Percentiles rank a stretch among this genome's conserved stretches.
Conservation (phyloP, 2,329 filamentous ascomycete genomes). For the Trichoderma simmonsii region DNA sequence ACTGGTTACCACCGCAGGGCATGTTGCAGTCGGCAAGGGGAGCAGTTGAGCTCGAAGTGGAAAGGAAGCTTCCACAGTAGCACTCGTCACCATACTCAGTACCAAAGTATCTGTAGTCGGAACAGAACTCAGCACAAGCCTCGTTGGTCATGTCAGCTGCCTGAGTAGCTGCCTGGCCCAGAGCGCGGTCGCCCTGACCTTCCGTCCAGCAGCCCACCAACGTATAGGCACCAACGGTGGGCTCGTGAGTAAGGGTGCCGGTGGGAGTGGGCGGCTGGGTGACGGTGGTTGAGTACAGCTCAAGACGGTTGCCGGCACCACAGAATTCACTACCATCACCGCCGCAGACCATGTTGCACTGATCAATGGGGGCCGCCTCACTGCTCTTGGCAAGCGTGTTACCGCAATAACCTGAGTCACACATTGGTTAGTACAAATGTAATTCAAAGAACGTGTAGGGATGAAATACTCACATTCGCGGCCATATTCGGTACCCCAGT, state of each 20-base stretch:
- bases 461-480: constrained; percentile 42
- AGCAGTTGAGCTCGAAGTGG: constrained; percentile 27
- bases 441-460: neutral
- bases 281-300: constrained; percentile 42
- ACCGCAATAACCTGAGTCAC: constrained; percentile 44
- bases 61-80: constrained; percentile 37
- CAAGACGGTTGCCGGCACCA: constrained; percentile 42
- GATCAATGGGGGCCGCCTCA: constrained; percentile 28
- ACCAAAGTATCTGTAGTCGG: constrained; percentile 40
- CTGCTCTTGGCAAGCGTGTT: constrained; percentile 36
- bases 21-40: constrained; percentile 35
- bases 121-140: constrained; percentile 34
- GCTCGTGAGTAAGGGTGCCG: constrained; percentile 25
- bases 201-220: constrained; percentile 43
- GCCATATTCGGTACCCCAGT: constrained; percentile 52
- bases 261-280: constrained; percentile 31
- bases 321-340: constrained; percentile 42
- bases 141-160: constrained; percentile 34
- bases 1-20: constrained; percentile 33
- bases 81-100: constrained; percentile 40
- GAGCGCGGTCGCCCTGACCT: constrained; percentile 34
- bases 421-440: neutral
- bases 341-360: constrained; percentile 41
- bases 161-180: constrained; percentile 28
- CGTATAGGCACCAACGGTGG: constrained; percentile 28